Evolutionary conservation across 495 filamentous ascomycete species (phyloP).

Genomic region (Penicillium alfredii): DNA sequence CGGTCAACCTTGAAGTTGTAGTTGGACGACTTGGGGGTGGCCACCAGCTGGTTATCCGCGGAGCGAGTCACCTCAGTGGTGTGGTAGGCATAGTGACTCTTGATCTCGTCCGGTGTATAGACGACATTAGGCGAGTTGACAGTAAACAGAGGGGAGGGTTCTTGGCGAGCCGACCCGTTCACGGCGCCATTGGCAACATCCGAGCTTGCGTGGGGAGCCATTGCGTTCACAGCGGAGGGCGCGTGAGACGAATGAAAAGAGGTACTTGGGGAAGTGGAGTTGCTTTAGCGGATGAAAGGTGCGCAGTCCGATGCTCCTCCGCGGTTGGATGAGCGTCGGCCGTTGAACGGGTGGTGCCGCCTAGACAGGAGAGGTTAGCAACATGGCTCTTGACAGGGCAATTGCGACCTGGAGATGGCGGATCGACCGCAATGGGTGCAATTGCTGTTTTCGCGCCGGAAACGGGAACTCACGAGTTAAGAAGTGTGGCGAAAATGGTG

Average conservation of each 20-base stretch:
- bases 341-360: slow-evolving; percentile 95
- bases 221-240: slow-evolving; percentile 39
- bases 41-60: slow-evolving; percentile 72
- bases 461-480: slow-evolving; percentile 41
- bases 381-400: not conserved
- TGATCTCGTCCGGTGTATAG: slow-evolving; percentile 85
- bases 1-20: slow-evolving; percentile 98
- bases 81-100: slow-evolving; percentile 92
- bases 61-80: slow-evolving; percentile 73
- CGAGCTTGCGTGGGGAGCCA: slow-evolving; percentile 91
- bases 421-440: no score
- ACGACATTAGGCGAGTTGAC: slow-evolving; percentile 89
- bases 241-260: slow-evolving; percentile 21
- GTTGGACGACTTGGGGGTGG: slow-evolving; percentile 77
- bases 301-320: slow-evolving; percentile 80
- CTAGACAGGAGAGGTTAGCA: slow-evolving; percentile 39
- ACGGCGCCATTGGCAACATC: slow-evolving; percentile 57
- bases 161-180: slow-evolving; percentile 59
- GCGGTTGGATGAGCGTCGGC: slow-evolving; percentile 85
- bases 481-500: slow-evolving; percentile 47
- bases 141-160: slow-evolving; percentile 60
- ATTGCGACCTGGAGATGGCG: not conserved
- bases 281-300: slow-evolving; percentile 53
- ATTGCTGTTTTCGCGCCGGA: no score
- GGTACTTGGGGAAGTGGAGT: slow-evolving; percentile 16